Evolutionary conservation across 352 stramenopile species (phyloP), one percentile per base, ranked within the genome.

Genomic region (Lagenidium sp.): DNA sequence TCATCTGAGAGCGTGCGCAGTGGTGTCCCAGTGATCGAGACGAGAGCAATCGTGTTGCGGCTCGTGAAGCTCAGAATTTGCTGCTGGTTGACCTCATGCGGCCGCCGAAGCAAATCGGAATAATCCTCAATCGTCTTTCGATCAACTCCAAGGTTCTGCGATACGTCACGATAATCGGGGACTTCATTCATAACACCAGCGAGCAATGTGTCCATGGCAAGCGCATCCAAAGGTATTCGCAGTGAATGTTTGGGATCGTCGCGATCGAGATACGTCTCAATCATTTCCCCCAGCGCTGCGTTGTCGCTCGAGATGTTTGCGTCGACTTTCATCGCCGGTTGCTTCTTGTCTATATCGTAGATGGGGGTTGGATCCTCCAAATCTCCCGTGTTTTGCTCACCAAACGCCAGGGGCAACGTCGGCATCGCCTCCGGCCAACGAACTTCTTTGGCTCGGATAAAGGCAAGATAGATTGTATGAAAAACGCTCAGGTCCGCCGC

Each of bases 401-500:
- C n/a, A 13, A 8, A 19, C 19, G 23, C 34, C 13, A 13, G 4
- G 26, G 47, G 18, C 13, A 40, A 16, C 7, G 18, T 55, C 32
- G 26, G 54, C 47, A 72, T 63, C 4, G 58, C 63, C 11, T 58
- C 34, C 12, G 68, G 68, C 60, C 63, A 78, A 19, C 81, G 59
- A 6, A 79, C 31, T 3, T 82, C 68, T 36, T 79, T 85, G 0
- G 58, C 57, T 10, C 79, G 62, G 16, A 67, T 67, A 18, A 89
- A 57, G 4, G 68, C 73, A 19, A 82, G 26, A 35, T 92, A 87
- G 6, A 88, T 61, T 4, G 72, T 77, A 52, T 92, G 77, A 31
- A 92, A 92, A 6, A 85, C 66, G 26, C 72, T 80, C 11, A 92
- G 44, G n/a, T 85, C 74, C 15, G 56, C 51, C 4, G 59, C 68